Conservation (phyloP, 257 asterid species). For the Linaria vulgaris region DNA sequence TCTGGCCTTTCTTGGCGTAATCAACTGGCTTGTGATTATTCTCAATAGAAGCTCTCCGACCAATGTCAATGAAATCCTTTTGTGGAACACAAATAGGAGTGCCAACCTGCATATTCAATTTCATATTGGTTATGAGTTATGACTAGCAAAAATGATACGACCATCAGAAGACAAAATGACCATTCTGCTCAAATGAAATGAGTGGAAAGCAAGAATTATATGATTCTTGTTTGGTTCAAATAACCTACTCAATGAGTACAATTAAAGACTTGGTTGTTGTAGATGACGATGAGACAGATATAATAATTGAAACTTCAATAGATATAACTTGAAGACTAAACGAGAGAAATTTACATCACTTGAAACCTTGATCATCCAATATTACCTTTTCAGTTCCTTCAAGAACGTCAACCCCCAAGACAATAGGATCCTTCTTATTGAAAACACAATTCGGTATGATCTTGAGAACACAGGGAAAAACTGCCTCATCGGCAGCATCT, state of each 20-base stretch:
- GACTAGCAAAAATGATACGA: not conserved
- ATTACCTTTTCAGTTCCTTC: constrained; percentile 84
- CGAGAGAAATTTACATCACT: not conserved
- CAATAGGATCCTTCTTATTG: constrained; percentile 96
- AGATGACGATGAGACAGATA: too few relatives aligned
- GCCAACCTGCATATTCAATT: constrained; percentile 43
- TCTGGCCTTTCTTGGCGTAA: constrained; percentile 86
- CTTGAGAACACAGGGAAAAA: constrained; percentile 91
- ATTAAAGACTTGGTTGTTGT: too few relatives aligned
- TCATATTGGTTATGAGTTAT: constrained; percentile 1
- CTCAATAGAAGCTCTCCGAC: constrained; percentile 86
- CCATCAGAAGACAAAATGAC: not conserved
- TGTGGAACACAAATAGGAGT: constrained; percentile 88
- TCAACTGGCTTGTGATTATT: constrained; percentile 88
- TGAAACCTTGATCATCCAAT: not conserved
- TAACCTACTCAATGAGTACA: too few relatives aligned
- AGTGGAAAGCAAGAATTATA: not conserved
- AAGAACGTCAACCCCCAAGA: constrained; percentile 85
- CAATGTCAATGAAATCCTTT: constrained; percentile 78
- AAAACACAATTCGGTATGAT: constrained; percentile 79
- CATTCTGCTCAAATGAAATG: not conserved
- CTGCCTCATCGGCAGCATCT: constrained; percentile 96
- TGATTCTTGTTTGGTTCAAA: not conserved
- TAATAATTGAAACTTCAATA: too few relatives aligned
- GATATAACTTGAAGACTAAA: not conserved